phyloP scores from a whole-genome alignment of 257 asterid species.

The Jaltomata sinuosa region DNA sequence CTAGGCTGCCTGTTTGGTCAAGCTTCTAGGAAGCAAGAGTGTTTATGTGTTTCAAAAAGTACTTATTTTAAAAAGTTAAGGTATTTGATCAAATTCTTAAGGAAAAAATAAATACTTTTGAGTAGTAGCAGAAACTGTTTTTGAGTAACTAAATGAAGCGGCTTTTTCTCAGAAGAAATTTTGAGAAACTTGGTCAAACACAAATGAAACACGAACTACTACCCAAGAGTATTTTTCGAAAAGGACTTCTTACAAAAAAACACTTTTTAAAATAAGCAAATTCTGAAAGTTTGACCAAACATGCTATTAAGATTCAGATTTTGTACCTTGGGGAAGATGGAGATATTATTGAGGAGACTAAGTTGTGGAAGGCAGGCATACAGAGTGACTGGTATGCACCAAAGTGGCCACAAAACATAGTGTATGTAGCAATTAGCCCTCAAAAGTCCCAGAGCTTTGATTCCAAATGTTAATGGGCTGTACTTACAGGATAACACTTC shows the following conservation, averaged over 20 bases:
- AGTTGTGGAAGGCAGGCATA: slow-evolving; percentile 5
- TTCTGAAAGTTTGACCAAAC: neutral
- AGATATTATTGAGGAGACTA: neutral
- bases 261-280: neutral
- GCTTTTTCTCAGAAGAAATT: neutral
- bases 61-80: neutral
- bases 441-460: neutral
- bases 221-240: neutral
- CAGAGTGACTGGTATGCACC: neutral
- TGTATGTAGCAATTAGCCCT: slow-evolving; percentile 2
- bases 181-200: neutral
- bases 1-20: neutral
- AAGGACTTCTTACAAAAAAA: neutral
- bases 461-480: slow-evolving; percentile 18
- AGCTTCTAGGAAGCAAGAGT: neutral
- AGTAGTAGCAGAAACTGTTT: neutral
- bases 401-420: slow-evolving; percentile 4
- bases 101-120: neutral
- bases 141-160: neutral
- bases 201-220: neutral
- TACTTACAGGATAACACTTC: slow-evolving; percentile 13
- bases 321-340: slow-evolving; percentile 8
- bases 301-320: neutral
- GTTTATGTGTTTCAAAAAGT: neutral
- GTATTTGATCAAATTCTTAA: neutral